phyloP scores from a whole-genome alignment of 2,329 filamentous ascomycete genomes.

The Fusarium pilosicola region DNA sequence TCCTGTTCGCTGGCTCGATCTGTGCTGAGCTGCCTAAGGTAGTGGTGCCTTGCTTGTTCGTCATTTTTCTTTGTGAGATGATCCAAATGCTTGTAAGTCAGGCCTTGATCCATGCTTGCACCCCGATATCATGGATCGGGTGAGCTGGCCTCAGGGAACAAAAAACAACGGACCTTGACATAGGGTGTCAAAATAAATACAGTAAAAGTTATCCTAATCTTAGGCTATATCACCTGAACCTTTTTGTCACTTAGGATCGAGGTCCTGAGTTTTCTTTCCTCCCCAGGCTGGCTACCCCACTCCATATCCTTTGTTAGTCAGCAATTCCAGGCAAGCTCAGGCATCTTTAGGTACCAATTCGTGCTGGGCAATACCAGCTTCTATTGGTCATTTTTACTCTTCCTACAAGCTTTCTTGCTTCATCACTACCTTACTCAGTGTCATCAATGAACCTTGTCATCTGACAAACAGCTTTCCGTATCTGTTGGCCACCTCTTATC shows the following conservation, averaged over 20 bases:
- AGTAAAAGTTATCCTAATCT: too few species aligned
- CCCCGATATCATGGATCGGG: conserved; percentile 16
- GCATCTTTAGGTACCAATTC: conserved; percentile 27
- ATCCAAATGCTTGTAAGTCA: conserved; percentile 3
- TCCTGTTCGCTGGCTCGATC: conserved; percentile 23
- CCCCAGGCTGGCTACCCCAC: background rate
- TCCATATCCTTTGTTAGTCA: conserved; percentile 23
- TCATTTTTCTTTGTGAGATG: conserved; percentile 9
- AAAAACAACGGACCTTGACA: too few species aligned
- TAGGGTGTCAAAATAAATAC: too few species aligned
- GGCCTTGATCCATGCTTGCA: conserved; percentile 14
- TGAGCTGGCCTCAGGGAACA: background rate
- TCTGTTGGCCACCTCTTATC: background rate
- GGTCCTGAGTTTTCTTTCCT: too few species aligned
- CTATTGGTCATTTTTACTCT: conserved; percentile 10
- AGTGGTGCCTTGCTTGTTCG: conserved; percentile 21
- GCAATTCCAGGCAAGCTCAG: conserved; percentile 11
- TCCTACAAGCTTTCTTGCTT: background rate
- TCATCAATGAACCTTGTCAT: background rate
- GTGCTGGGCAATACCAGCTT: background rate
- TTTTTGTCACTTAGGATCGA: too few species aligned
- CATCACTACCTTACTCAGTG: background rate
- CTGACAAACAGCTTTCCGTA: background rate
- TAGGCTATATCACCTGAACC: too few species aligned
- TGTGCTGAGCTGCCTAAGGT: conserved; percentile 21